Evolutionary conservation across 2,329 filamentous ascomycete genomes (phyloP), one percentile per base, ranked within the genome.

Genomic region (Epichloe festucae): DNA sequence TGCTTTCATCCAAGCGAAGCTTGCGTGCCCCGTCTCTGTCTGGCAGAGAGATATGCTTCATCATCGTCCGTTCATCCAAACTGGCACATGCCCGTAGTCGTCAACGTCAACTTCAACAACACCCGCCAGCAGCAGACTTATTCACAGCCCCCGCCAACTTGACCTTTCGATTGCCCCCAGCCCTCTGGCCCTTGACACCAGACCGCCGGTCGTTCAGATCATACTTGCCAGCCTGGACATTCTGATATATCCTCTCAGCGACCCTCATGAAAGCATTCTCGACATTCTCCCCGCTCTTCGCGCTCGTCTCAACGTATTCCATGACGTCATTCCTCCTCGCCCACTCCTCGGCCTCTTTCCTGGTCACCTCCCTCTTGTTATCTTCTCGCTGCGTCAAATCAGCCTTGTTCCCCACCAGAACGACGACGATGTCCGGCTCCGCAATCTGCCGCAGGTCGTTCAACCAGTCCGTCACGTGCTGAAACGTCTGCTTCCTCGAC

Each of bases 221-320:
- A 66, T 97, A 97, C 65, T 82, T 88, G 11, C 93, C 93, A 1
- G 88, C 88, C 72, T 96, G 89, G 56, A 98, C 96, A 63, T 97
- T 97, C 66, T 91, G 83, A 65, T 94, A 95, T 72, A 98, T 97
- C 67, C 90, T 78, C 73, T 96, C 89, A 19, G 93, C 89, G 14
- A 97, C 90, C 63, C 93, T 83, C 64, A 95, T 78, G 63, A 98
- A 98, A 2, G 93, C 93, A 59, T 83, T 79, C 67, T 98, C 93
- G 38, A 98, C 93, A 48, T 89, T 89, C 65, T 95, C 89, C 49
- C 93, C 93, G 55, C 85, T 94, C 75, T 97, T 98, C 48, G 93
- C 93, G 58, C 85, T 90, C 40, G 93, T 98, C 73, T 98, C 93
- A 56, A 97, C 89, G 65, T 97, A 97, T 65, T 90, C 82, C 63